Evolutionary conservation across 164 flowering plant genomes (phyloP), one percentile per base, ranked within the genome.

Genomic region (Aristolochia californica): DNA sequence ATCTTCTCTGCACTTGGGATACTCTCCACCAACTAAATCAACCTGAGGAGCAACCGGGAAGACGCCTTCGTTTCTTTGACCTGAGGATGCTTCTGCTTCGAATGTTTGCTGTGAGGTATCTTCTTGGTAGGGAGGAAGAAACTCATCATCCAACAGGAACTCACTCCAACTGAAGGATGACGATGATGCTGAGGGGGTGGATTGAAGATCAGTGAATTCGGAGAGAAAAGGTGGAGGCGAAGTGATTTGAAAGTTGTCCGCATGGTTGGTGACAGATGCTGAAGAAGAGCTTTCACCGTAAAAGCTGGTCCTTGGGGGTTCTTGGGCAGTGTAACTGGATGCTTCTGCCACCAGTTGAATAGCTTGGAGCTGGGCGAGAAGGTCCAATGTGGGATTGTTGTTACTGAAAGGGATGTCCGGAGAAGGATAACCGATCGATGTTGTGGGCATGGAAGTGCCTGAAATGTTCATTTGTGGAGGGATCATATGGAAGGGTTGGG

Each of bases 351-450:
- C 77, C 11, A 81, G 59, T 45, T 72, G 75, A 47, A 89, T 79
- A 53, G 91, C 77, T 58, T 87, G 91, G 18, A 87, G 70, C 61
- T 87, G 87, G 50, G 79, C 70, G 0, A 83, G 74, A 61, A 89
- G 85, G 18, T 79, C 80, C 53, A 71, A 50, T 2, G 85, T 68
- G 24, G 72, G 69, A n/a, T 55, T 28, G 18, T 43, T 60, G 52
- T 57, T 51, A 27, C 48, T 54, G 0, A 67, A 34, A 60, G 55
- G 47, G 22, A 48, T 48, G 8, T 70, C 68, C 51, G 62, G 62
- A 55, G 43, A 28, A 28, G 30, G 30, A 28, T 28, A 28, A 28
- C 4, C 2, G 12, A 48, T 5, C 2, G 52, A 17, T 48, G 2
- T n/a, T 48, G 23, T 2, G 21, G 52, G 52, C 22, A n/a, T 7